These are phyloP conservation scores for Astrocystis sublimbata DNA, from an alignment of 495 filamentous ascomycete species.

Conservation along the genomic window DNA sequence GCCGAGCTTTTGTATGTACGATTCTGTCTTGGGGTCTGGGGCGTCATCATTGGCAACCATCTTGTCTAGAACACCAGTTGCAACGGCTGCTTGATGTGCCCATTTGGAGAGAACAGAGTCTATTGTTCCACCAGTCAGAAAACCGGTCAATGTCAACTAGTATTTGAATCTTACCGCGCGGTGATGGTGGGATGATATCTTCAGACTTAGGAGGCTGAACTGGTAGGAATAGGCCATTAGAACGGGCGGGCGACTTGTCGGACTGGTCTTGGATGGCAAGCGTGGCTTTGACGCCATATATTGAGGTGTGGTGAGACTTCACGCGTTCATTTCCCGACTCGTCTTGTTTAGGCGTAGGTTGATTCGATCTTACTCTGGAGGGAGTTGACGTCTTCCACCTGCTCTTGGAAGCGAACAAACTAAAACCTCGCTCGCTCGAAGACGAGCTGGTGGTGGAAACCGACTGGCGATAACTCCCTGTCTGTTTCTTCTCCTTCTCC, in stretches of 20 bases:
- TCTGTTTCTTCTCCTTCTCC: slow-evolving; percentile 33
- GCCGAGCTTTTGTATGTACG: slow-evolving; percentile 37
- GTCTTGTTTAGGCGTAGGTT: neutral
- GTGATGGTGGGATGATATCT: slow-evolving; percentile 24
- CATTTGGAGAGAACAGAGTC: slow-evolving; percentile 47
- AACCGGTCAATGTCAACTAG: neutral
- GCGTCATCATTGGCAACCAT: slow-evolving; percentile 18
- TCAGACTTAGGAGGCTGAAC: slow-evolving; percentile 23
- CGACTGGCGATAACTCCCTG: slow-evolving; percentile 30
- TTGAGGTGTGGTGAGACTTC: slow-evolving; percentile 19
- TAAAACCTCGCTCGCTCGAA: slow-evolving; percentile 33
- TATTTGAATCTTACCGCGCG: slow-evolving; percentile 25
- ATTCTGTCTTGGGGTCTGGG: slow-evolving; percentile 16
- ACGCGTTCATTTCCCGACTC: neutral
- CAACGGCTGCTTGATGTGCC: slow-evolving; percentile 38
- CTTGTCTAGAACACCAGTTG: slow-evolving; percentile 31
- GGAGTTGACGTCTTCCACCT: slow-evolving; percentile 27
- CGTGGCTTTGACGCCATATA: slow-evolving; percentile 25
- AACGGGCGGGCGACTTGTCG: slow-evolving; percentile 19
- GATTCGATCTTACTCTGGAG: slow-evolving; percentile 17
- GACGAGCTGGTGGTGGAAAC: slow-evolving; percentile 40
- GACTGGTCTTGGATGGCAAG: slow-evolving; percentile 23
- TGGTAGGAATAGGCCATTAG: slow-evolving; percentile 20
- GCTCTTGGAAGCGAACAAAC: slow-evolving; percentile 34
- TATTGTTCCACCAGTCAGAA: slow-evolving; percentile 21